Conservation (phyloP, 345 rosid species). For the Salix udensis region DNA sequence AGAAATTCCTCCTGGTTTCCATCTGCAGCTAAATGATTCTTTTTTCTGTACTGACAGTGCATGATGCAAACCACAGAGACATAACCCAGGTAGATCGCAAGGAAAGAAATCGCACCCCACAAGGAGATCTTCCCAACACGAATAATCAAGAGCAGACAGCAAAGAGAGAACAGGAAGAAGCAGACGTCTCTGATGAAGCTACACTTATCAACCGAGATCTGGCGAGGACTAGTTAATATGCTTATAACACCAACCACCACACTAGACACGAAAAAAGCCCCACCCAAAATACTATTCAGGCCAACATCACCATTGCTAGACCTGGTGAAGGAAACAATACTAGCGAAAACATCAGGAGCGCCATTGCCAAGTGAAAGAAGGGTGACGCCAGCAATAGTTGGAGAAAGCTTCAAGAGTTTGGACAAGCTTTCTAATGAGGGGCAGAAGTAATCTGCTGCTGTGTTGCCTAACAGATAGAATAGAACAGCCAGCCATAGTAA, state of each 20-base stretch:
- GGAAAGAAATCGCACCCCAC: conserved; percentile 60
- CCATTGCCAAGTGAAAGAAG: conserved; percentile 84
- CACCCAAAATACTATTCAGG: conserved; percentile 74
- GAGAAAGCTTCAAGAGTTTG: conserved; percentile 68
- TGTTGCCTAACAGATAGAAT: conserved; percentile 76
- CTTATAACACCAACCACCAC: conserved; percentile 76
- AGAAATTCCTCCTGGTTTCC: conserved; percentile 15
- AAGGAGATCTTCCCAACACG: conserved; percentile 48
- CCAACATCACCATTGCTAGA: conserved; percentile 67
- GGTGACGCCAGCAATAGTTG: conserved; percentile 81
- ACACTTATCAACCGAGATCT: conserved; percentile 49
- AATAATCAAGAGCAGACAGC: conserved; percentile 54
- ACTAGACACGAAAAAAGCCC: conserved; percentile 72
- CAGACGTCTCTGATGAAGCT: conserved; percentile 69
- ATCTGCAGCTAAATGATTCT: background rate
- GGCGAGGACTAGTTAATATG: conserved; percentile 29
- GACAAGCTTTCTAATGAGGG: conserved; percentile 70
- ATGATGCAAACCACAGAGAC: conserved; percentile 56
- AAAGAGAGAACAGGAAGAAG: conserved; percentile 64
- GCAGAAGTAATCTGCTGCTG: conserved; percentile 82
- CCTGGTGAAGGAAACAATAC: conserved; percentile 72
- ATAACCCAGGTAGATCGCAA: conserved; percentile 57
- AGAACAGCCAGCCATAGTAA: conserved; percentile 67
- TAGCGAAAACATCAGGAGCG: conserved; percentile 83
- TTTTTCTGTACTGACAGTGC: conserved; percentile 26